Conservation (phyloP, 2,329 filamentous ascomycete genomes). For the Phialemonium atrogriseum region DNA sequence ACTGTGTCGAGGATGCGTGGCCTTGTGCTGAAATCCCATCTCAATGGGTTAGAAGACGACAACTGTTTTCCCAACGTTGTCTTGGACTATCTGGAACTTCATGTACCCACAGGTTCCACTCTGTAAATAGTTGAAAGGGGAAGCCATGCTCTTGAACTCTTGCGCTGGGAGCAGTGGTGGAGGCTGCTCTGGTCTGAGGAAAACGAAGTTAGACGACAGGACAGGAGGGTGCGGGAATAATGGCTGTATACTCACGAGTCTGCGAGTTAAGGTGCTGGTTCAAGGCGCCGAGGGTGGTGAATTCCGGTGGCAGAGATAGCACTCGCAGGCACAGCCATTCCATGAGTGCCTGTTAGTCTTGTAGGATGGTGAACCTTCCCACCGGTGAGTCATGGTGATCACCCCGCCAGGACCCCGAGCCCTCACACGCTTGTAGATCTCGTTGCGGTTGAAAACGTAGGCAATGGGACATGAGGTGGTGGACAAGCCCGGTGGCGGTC, state of each 20-base stretch:
- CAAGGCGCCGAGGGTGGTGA: slow-evolving; percentile 24
- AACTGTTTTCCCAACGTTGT: slow-evolving; percentile 10
- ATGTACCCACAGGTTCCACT: slow-evolving; percentile 32
- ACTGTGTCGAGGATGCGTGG: too few species aligned
- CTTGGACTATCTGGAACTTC: slow-evolving; percentile 27
- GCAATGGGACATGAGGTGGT: slow-evolving; percentile 48
- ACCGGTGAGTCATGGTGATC: slow-evolving; percentile 43
- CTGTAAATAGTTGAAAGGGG: slow-evolving; percentile 32
- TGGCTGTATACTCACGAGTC: slow-evolving; percentile 29
- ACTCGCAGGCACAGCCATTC: slow-evolving; percentile 39
- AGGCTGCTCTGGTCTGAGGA: slow-evolving; percentile 24
- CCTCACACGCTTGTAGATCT: slow-evolving; percentile 36
- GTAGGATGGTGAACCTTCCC: slow-evolving; percentile 25
- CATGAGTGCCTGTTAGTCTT: slow-evolving; percentile 30
- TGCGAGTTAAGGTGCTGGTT: slow-evolving; percentile 48
- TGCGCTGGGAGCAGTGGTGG: slow-evolving; percentile 34
- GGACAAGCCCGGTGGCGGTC: slow-evolving; percentile 42
- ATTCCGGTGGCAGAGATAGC: slow-evolving; percentile 45
- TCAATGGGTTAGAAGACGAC: too few species aligned
- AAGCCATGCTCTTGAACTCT: slow-evolving; percentile 31
- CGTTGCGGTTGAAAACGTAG: slow-evolving; percentile 34
- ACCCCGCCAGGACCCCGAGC: slow-evolving; percentile 34
- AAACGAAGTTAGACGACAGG: slow-evolving; percentile 19
- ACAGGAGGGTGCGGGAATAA: not conserved
- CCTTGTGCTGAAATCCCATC: too few species aligned